Evolutionary conservation across 1,139 yeast species (phyloP).

Genomic region (Kazachstania sp.): DNA sequence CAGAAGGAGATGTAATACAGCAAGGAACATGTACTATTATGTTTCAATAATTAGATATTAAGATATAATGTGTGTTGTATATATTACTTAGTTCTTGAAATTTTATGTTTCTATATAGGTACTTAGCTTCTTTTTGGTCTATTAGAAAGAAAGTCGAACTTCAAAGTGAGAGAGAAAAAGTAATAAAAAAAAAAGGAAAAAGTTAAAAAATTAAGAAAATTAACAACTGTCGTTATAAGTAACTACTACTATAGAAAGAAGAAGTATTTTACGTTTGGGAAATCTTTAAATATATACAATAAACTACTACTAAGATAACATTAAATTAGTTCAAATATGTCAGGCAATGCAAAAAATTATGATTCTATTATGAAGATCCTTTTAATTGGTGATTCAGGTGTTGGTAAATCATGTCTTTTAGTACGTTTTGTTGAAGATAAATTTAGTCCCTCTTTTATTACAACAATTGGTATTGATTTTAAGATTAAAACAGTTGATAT

Average conservation of each 20-base stretch:
- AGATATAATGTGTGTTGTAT: too few relatives aligned
- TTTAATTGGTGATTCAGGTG: conserved; percentile 95
- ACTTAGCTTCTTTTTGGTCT: background rate
- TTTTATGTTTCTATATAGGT: too few relatives aligned
- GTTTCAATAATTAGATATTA: too few relatives aligned
- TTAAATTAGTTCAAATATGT: background rate
- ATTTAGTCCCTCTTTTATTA: conserved; percentile 91
- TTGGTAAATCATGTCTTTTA: conserved; percentile 91
- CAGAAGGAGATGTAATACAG: too few relatives aligned
- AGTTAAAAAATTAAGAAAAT: background rate
- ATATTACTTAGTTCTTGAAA: too few relatives aligned
- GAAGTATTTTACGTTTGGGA: too few relatives aligned
- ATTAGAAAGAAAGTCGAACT: background rate
- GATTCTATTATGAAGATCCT: conserved; percentile 91
- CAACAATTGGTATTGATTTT: conserved; percentile 97
- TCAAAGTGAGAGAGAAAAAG: background rate
- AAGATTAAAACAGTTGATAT: conserved; percentile 93
- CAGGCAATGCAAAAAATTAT: conserved; percentile 47
- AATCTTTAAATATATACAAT: too few relatives aligned
- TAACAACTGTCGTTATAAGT: background rate
- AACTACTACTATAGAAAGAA: too few relatives aligned
- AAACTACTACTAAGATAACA: too few relatives aligned
- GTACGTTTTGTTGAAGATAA: conserved; percentile 94
- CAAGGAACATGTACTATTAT: too few relatives aligned
- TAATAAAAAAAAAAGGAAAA: background rate